A percentile compares a stretch with the other conserved stretches of the same genome.
These are phyloP conservation scores for Tuber microsphaerosporum DNA, from an alignment of 495 filamentous ascomycete species.

Conservation along the genomic window DNA sequence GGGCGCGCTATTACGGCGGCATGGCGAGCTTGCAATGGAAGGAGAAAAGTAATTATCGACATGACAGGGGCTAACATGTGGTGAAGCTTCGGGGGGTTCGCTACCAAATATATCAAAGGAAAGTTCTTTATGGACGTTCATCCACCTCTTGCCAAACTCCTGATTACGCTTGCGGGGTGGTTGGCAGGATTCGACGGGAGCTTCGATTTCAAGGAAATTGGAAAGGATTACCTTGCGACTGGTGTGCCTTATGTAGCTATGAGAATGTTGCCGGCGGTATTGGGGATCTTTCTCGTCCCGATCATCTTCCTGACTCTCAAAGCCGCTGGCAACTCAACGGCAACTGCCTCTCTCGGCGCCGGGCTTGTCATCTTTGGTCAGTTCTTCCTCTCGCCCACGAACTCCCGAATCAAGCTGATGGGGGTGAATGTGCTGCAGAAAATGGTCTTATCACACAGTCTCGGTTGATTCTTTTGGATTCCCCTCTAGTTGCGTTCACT, in stretches of 20 bases:
- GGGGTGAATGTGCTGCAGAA: slow-evolving; percentile 50
- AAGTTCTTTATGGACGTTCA: slow-evolving; percentile 99
- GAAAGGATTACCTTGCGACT: slow-evolving; percentile 93
- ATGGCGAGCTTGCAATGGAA: slow-evolving; percentile 10
- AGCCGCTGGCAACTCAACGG: slow-evolving; percentile 78
- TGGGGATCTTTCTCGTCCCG: slow-evolving; percentile 78
- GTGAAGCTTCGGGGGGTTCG: slow-evolving; percentile 87
- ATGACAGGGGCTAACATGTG: slow-evolving; percentile 18
- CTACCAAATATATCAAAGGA: slow-evolving; percentile 97
- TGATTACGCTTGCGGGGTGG: slow-evolving; percentile 92
- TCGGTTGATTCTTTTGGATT: slow-evolving; percentile 90
- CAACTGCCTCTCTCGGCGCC: slow-evolving; percentile 72
- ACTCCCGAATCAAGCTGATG: slow-evolving; percentile 22
- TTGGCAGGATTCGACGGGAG: slow-evolving; percentile 88
- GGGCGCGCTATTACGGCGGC: not conserved
- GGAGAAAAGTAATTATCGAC: not conserved
- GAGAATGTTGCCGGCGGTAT: slow-evolving; percentile 83
- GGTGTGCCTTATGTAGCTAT: slow-evolving; percentile 96
- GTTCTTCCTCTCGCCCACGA: slow-evolving; percentile 20
- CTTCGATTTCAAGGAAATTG: slow-evolving; percentile 99
- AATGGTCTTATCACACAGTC: slow-evolving; percentile 93
- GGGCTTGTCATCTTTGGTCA: slow-evolving; percentile 83
- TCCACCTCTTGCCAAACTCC: slow-evolving; percentile 90
- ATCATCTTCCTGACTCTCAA: slow-evolving; percentile 92
- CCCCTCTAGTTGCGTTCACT: slow-evolving; percentile 86